Evolutionary conservation across 2,329 filamentous ascomycete species (phyloP).

Genomic region (Pseudogymnoascus sp.): DNA sequence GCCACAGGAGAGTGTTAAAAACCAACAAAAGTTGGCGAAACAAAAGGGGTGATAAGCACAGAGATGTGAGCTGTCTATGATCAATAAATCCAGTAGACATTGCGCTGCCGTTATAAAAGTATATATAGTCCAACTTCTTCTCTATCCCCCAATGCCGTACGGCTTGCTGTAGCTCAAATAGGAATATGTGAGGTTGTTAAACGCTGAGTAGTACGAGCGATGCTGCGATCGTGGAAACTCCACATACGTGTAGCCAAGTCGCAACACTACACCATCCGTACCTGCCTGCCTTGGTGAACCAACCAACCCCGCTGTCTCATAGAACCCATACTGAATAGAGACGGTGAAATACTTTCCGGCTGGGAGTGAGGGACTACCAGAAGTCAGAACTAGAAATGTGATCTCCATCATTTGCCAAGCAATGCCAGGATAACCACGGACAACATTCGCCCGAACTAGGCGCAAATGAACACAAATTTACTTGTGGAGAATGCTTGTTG

Average conservation of each 20-base stretch:
- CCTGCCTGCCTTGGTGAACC: neutral
- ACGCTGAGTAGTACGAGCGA: too few relatives aligned
- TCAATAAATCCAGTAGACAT: neutral
- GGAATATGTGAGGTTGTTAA: too few relatives aligned
- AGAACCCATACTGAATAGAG: neutral
- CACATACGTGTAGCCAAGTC: too few relatives aligned
- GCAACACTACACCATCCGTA: too few relatives aligned
- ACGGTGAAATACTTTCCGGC: neutral
- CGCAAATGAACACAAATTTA: neutral
- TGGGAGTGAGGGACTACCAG: neutral
- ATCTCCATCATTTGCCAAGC: neutral
- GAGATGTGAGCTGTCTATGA: neutral
- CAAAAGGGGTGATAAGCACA: neutral
- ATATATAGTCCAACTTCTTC: neutral
- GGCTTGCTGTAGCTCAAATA: neutral
- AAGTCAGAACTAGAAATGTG: neutral
- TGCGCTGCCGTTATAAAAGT: neutral
- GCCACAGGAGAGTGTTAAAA: slow-evolving; percentile 8
- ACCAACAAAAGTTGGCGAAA: neutral
- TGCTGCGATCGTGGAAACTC: too few relatives aligned
- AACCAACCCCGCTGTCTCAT: neutral
- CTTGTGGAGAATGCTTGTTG: neutral
- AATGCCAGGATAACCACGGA: neutral
- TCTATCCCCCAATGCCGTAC: neutral
- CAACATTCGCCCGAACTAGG: neutral